Conservation (phyloP, 306 rosid species). For the Malus fusca region DNA sequence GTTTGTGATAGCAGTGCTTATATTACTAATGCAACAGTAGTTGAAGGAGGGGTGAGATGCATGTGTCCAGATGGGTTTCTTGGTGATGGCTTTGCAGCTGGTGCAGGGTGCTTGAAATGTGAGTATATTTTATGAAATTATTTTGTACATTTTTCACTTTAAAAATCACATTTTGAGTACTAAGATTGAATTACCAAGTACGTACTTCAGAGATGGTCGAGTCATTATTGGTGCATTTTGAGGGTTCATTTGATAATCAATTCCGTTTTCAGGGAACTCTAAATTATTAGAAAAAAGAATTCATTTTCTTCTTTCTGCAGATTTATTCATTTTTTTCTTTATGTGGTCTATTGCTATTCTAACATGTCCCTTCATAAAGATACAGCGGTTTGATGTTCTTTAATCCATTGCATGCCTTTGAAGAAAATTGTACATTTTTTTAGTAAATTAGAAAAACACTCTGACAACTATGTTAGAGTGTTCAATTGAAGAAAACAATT, state of each 20-base stretch:
- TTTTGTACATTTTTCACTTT: neutral
- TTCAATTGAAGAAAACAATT: neutral
- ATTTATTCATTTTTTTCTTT: neutral
- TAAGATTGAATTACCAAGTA: neutral
- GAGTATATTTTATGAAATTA: conserved; percentile 9
- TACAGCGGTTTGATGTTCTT: neutral
- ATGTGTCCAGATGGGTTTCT: conserved; percentile 59
- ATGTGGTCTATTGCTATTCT: neutral
- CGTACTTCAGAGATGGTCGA: neutral
- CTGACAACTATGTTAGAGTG: neutral
- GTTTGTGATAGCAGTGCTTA: conserved; percentile 55
- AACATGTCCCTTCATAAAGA: neutral
- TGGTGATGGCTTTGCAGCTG: conserved; percentile 80
- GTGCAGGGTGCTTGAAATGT: conserved; percentile 75
- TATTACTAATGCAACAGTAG: conserved; percentile 48
- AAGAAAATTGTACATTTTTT: too few species aligned
- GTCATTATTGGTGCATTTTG: neutral
- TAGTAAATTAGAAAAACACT: neutral
- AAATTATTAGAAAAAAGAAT: neutral
- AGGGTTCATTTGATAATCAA: neutral
- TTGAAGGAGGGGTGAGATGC: conserved; percentile 58
- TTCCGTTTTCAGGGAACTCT: neutral
- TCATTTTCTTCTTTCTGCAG: neutral
- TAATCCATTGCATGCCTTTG: neutral
- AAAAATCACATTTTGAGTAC: neutral